Evolutionary conservation across 768 basidiomycete species (phyloP).

Genomic region (Termitomyces sp.): DNA sequence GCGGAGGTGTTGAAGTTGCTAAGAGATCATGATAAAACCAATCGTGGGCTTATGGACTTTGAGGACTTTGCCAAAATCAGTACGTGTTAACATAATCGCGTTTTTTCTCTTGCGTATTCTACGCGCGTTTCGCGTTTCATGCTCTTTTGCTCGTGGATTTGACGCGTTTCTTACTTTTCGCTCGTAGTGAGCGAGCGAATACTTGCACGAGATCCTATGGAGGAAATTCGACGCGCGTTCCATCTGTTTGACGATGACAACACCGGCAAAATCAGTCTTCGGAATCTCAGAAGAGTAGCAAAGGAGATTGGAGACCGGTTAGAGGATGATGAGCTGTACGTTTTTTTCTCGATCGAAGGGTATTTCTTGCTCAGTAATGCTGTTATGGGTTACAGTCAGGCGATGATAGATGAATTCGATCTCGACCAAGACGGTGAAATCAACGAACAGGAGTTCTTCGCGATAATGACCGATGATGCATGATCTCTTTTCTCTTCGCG

Average conservation of each 20-base stretch:
- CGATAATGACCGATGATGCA: constrained; percentile 94
- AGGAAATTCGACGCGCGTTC: constrained; percentile 95
- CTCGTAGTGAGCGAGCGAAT: constrained; percentile 89
- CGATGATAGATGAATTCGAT: constrained; percentile 99
- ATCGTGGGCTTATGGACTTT: constrained; percentile 83
- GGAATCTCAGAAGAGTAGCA: constrained; percentile 90
- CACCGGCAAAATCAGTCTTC: constrained; percentile 90
- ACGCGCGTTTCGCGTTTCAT: not conserved
- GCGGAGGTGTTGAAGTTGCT: constrained; percentile 95
- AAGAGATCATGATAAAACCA: constrained; percentile 85
- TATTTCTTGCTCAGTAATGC: constrained; percentile 2
- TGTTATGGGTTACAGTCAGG: constrained; percentile 61
- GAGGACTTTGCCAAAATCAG: constrained; percentile 95
- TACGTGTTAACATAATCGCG: constrained; percentile 23
- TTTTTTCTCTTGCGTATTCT: constrained; percentile 1
- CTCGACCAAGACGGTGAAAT: constrained; percentile 98
- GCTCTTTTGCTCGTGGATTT: not conserved
- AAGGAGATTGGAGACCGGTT: constrained; percentile 95
- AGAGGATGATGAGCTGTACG: constrained; percentile 96
- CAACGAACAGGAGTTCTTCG: constrained; percentile 93
- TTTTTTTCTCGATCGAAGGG: constrained; percentile 22
- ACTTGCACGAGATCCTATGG: constrained; percentile 91
- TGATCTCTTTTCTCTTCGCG: constrained; percentile 27
- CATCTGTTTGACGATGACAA: constrained; percentile 95
- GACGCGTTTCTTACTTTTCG: constrained; percentile 16